A percentile compares a stretch with the other conserved stretches of the same genome.
These are phyloP conservation scores for Psilocybe tampanensis DNA, from an alignment of 768 basidiomycete genomes.

Conservation along the genomic window DNA sequence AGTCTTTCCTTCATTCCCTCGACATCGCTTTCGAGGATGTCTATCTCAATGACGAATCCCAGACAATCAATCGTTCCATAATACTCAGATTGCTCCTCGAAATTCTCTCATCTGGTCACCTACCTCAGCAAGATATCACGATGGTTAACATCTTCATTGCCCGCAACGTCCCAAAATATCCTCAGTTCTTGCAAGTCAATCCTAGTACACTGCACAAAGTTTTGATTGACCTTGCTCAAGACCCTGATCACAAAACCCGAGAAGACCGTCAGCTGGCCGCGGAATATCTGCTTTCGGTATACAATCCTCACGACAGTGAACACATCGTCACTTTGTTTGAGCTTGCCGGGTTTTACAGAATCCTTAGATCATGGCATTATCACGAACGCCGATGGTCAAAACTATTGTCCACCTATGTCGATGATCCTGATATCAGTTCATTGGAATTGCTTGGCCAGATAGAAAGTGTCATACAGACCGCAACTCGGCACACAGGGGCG, in stretches of 20 bases:
- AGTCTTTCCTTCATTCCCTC: conserved; percentile 90
- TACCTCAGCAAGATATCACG: conserved; percentile 66
- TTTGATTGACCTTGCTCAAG: conserved; percentile 76
- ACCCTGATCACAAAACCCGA: conserved; percentile 72
- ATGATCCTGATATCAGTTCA: conserved; percentile 65
- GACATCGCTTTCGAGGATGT: conserved; percentile 95
- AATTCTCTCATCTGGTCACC: conserved; percentile 56
- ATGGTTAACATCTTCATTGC: conserved; percentile 96
- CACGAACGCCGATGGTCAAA: conserved; percentile 77
- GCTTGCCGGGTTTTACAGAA: conserved; percentile 86
- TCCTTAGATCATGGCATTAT: conserved; percentile 79
- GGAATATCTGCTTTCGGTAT: conserved; percentile 90
- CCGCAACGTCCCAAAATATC: conserved; percentile 95
- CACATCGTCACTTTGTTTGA: conserved; percentile 71
- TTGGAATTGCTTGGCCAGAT: conserved; percentile 68
- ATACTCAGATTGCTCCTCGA: conserved; percentile 87
- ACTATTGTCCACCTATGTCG: conserved; percentile 72
- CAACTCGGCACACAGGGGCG: conserved; percentile 47
- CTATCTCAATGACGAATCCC: conserved; percentile 80
- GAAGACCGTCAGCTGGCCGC: conserved; percentile 96
- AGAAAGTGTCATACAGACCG: conserved; percentile 58
- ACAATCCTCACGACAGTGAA: conserved; percentile 81
- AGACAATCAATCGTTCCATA: conserved; percentile 70
- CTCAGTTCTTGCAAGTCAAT: conserved; percentile 76
- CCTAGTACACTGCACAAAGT: conserved; percentile 73